These are phyloP conservation scores for Aspergillus latus DNA, from an alignment of 2,329 filamentous ascomycete species.

Conservation along the genomic window DNA sequence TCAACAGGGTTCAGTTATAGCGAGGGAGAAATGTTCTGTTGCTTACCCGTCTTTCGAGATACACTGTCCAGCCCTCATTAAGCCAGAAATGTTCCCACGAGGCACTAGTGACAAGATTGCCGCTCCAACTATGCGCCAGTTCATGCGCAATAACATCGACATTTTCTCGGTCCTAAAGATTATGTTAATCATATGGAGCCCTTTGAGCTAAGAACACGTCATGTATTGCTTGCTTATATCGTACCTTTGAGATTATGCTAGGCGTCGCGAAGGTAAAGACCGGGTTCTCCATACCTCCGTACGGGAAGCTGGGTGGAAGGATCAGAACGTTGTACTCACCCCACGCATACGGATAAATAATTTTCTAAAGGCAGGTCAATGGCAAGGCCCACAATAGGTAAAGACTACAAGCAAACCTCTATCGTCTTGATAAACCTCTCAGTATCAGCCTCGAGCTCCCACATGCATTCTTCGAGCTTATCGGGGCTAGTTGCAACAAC, in stretches of 20 bases:
- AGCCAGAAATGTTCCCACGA: conserved; percentile 59
- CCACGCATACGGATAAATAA: conserved; percentile 88
- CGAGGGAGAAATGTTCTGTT: not conserved
- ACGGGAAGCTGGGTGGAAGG: conserved; percentile 85
- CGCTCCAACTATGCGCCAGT: conserved; percentile 75
- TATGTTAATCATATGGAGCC: conserved; percentile 2
- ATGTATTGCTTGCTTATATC: no score
- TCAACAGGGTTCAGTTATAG: conserved; percentile 17
- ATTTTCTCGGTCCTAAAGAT: conserved; percentile 69
- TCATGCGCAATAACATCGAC: conserved; percentile 95
- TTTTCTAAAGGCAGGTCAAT: conserved; percentile 41
- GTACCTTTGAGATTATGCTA: conserved; percentile 79
- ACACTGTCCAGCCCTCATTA: conserved; percentile 87
- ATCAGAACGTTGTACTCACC: conserved; percentile 93
- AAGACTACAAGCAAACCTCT: conserved; percentile 54
- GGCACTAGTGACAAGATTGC: conserved; percentile 64
- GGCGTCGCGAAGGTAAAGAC: conserved; percentile 95
- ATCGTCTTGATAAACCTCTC: conserved; percentile 88
- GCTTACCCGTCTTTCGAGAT: conserved; percentile 74
- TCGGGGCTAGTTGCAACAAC: conserved; percentile 85
- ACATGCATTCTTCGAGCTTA: conserved; percentile 77
- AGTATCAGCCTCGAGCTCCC: conserved; percentile 88
- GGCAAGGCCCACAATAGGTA: not conserved
- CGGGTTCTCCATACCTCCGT: conserved; percentile 83
- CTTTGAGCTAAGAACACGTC: not conserved